These are phyloP conservation scores for Coemansia sp. DNA, from an alignment of 371 early-diverging fungal genomes.

Conservation along the genomic window DNA sequence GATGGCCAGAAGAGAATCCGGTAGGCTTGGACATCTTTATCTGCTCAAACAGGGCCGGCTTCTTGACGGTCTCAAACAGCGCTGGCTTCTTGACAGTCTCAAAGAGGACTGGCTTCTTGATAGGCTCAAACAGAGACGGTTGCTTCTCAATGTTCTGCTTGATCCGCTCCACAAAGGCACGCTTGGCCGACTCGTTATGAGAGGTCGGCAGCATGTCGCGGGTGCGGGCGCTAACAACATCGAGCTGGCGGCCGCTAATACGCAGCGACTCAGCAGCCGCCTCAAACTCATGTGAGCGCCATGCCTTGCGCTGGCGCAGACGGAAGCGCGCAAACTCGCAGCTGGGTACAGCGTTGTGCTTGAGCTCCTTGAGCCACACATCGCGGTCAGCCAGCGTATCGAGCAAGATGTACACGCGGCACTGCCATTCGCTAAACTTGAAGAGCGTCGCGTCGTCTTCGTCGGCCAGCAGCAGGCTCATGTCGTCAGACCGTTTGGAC, in stretches of 20 bases:
- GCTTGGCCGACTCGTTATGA: slow-evolving; percentile 21
- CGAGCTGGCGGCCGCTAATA: slow-evolving; percentile 26
- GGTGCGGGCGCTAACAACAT: slow-evolving; percentile 25
- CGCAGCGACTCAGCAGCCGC: slow-evolving; percentile 27
- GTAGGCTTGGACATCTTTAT: background rate
- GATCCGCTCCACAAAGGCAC: slow-evolving; percentile 7
- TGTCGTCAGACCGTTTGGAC: background rate
- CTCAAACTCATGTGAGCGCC: slow-evolving; percentile 19
- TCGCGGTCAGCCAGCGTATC: slow-evolving; percentile 44
- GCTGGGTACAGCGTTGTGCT: slow-evolving; percentile 27
- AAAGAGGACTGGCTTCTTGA: background rate
- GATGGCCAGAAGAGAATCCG: background rate
- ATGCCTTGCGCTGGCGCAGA: slow-evolving; percentile 22
- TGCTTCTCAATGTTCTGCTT: background rate
- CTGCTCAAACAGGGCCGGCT: background rate
- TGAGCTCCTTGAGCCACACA: slow-evolving; percentile 41
- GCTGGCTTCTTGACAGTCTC: background rate
- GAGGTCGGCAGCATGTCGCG: slow-evolving; percentile 13
- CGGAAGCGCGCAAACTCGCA: slow-evolving; percentile 44
- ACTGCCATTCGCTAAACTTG: slow-evolving; percentile 45
- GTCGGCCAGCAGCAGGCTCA: slow-evolving; percentile 7
- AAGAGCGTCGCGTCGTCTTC: slow-evolving; percentile 30
- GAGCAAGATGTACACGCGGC: slow-evolving; percentile 48
- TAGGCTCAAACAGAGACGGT: background rate
- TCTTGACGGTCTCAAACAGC: background rate